Evolutionary conservation across 192 early-diverging fungal species (phyloP).

Genomic region (Podila horticola): DNA sequence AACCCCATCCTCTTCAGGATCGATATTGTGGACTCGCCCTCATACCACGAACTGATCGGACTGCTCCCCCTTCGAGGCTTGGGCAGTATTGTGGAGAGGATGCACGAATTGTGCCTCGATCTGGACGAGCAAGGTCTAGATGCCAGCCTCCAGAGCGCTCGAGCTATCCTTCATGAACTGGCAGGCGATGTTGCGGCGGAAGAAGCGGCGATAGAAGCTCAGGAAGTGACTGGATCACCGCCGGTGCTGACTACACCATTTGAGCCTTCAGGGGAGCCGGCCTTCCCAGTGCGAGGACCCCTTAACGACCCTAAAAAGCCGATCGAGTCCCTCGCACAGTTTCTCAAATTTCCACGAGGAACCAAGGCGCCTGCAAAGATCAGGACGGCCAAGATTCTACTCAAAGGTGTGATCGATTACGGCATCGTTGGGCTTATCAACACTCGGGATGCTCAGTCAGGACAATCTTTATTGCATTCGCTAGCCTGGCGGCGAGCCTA

Average conservation of each 20-base stretch:
- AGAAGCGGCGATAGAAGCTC: neutral
- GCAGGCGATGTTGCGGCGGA: slow-evolving; percentile 7
- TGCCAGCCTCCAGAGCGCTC: neutral
- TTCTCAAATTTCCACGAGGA: slow-evolving; percentile 1
- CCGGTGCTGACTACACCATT: neutral
- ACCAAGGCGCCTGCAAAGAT: neutral
- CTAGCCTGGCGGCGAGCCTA: slow-evolving; percentile 33
- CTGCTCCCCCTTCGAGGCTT: slow-evolving; percentile 31
- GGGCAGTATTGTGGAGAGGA: slow-evolving; percentile 18
- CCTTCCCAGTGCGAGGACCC: neutral
- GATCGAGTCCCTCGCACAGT: slow-evolving; percentile 15
- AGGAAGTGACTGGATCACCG: neutral
- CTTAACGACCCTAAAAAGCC: slow-evolving; percentile 9
- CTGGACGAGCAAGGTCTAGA: slow-evolving; percentile 22
- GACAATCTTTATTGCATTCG: slow-evolving; percentile 21
- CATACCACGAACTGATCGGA: slow-evolving; percentile 38
- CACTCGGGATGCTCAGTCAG: slow-evolving; percentile 24
- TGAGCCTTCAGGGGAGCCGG: neutral
- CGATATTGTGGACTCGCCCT: slow-evolving; percentile 40
- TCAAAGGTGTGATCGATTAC: slow-evolving; percentile 27
- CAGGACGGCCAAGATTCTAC: slow-evolving; percentile 26
- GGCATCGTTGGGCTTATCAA: slow-evolving; percentile 37
- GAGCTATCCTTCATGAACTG: slow-evolving; percentile 1
- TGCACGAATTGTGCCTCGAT: slow-evolving; percentile 22
- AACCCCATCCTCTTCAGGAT: slow-evolving; percentile 40